A percentile compares a stretch with the other conserved stretches of the same genome.
These are phyloP conservation scores for Linum tenue DNA, from an alignment of 345 rosid species.

Conservation along the genomic window DNA sequence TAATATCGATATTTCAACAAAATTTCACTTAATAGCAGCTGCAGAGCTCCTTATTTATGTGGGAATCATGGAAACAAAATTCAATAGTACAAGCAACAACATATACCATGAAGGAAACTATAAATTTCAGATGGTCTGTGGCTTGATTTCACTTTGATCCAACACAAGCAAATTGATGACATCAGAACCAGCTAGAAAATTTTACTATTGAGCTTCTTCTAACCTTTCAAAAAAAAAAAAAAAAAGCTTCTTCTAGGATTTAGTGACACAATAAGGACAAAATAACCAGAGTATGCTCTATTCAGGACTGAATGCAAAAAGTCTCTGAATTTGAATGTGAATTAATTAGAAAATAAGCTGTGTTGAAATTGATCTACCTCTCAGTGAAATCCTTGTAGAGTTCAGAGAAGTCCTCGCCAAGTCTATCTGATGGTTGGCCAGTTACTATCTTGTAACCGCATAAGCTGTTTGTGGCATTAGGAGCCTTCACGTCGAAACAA, in stretches of 20 bases:
- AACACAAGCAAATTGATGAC: not conserved
- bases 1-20: not conserved
- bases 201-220: too few relatives aligned
- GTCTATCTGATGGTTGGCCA: slow-evolving; percentile 94
- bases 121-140: not conserved
- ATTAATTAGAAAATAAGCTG: not conserved
- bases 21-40: not conserved
- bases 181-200: too few relatives aligned
- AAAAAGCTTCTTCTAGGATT: not conserved
- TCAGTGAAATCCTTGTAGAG: slow-evolving; percentile 73
- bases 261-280: not conserved
- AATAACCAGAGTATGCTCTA: not conserved
- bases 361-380: slow-evolving; percentile 33
- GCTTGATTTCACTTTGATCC: not conserved
- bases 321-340: too few relatives aligned
- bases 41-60: too few relatives aligned
- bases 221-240: too few relatives aligned
- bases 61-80: not conserved
- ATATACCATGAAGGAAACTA: not conserved
- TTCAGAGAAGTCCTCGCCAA: slow-evolving; percentile 96
- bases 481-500: slow-evolving; percentile 48
- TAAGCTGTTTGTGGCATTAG: slow-evolving; percentile 89
- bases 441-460: slow-evolving; percentile 98
- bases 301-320: not conserved
- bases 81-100: not conserved